Evolutionary conservation across 768 basidiomycete species (phyloP).

Genomic region (Suillus discolor): DNA sequence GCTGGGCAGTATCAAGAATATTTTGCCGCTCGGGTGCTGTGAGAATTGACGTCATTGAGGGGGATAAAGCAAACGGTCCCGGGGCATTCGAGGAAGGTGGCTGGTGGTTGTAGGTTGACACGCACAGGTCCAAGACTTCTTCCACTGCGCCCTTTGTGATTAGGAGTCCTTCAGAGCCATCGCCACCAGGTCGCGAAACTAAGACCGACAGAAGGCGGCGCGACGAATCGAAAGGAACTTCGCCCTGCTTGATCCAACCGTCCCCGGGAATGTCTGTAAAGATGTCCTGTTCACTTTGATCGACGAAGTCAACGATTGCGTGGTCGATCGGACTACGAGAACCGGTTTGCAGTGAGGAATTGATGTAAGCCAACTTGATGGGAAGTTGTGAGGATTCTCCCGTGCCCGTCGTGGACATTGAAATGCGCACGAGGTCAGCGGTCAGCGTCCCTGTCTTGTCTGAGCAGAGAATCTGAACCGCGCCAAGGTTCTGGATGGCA

Average conservation of each 20-base stretch:
- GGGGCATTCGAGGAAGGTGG: constrained; percentile 1
- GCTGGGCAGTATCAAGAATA: constrained; percentile 30
- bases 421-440: constrained; percentile 39
- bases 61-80: constrained; percentile 14
- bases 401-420: constrained; percentile 25
- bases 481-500: constrained; percentile 63
- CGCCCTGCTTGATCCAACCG: constrained; percentile 33
- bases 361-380: constrained; percentile 31
- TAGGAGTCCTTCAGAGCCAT: constrained; percentile 23
- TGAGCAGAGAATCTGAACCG: constrained; percentile 55
- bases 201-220: constrained; percentile 38
- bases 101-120: constrained; percentile 18
- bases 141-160: constrained; percentile 35
- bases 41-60: constrained; percentile 18
- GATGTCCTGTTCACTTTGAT: constrained; percentile 16
- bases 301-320: constrained; percentile 33
- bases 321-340: constrained; percentile 39
- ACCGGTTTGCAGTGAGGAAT: constrained; percentile 36
- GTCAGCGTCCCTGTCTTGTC: constrained; percentile 71
- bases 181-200: constrained; percentile 26
- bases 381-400: constrained; percentile 29
- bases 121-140: constrained; percentile 34
- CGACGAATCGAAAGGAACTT: constrained; percentile 39
- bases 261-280: constrained; percentile 15
- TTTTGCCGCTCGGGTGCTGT: constrained; percentile 22